Evolutionary conservation across 169 alveolate species (phyloP).

Genomic region (Plasmodium adleri): DNA sequence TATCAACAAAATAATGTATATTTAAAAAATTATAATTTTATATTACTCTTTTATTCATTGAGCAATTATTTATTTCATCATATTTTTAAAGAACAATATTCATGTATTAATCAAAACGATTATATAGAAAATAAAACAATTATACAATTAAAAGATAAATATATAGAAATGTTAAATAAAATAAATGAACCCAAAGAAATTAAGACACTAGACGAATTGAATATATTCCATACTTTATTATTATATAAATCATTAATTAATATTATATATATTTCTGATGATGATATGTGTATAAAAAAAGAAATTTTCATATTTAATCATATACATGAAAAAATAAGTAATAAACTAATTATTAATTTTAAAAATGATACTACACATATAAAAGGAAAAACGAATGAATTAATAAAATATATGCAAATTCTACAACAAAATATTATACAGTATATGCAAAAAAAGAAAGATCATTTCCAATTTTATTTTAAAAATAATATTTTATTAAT

Average conservation of each 20-base stretch:
- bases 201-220: constrained; percentile 4
- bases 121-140: too few species aligned
- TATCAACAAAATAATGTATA: neutral
- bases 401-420: constrained; percentile 60
- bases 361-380: constrained; percentile 10
- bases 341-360: neutral
- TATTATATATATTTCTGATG: constrained; percentile 33
- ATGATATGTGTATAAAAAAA: neutral
- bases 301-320: constrained; percentile 9
- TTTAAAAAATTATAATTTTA: constrained; percentile 37
- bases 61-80: constrained; percentile 27
- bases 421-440: constrained; percentile 47
- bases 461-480: constrained; percentile 20
- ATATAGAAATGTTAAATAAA: neutral
- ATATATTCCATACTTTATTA: constrained; percentile 38
- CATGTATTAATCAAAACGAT: too few species aligned
- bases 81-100: neutral
- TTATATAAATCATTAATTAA: constrained; percentile 46
- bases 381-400: constrained; percentile 68
- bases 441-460: constrained; percentile 40
- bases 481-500: constrained; percentile 31
- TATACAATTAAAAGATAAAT: constrained; percentile 10
- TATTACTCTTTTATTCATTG: constrained; percentile 45
- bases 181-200: neutral
- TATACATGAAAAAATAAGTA: constrained; percentile 30